Evolutionary conservation across 805 yeast species (phyloP), one percentile per base, ranked within the genome.

Genomic region (Candida insectalens): DNA sequence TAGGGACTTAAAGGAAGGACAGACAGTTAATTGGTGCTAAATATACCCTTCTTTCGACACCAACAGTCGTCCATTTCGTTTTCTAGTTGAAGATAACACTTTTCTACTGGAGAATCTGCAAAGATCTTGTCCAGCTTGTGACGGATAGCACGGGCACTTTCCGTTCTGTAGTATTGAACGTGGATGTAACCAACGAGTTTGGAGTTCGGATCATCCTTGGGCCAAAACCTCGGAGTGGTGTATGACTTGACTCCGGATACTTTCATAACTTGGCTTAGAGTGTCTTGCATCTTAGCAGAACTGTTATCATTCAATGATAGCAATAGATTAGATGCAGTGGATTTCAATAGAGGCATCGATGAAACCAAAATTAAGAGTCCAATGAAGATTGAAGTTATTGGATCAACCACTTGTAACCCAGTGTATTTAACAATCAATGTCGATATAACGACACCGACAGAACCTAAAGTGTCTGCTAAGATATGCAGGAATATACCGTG

Each of bases 401-500:
- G 96, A 51, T 92, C 99, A 50, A 89, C 80, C 1, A 95, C 79
- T 35, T 76, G 71, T 74, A 83, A 71, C 13, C 74, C 73, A 7
- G 69, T 59, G 22, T 75, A 47, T 38, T 77, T 74, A 6, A 89
- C 82, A 26, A 92, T 59, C 4, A 85, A 35, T 0, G 98, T 89
- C 0, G 96, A 87, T 1, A 85, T 56, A n/a, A 92, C 88, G 13
- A 94, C 99, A 5, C 97, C 97, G 0, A 88, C 94, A 0, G 97
- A 89, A 0, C 99, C 99, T 27, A 92, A 62, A 0, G 97, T 88
- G 49, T 92, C 99, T 0, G 99, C 99, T 29, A 92, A 53, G 20
- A 92, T 83, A 47, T 92, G 99, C 29, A 92, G 62, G 49, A 92
- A 92, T 4, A 92, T 84, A 10, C 99, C 99, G 37, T 80, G 77